These are phyloP conservation scores for Fraxinus dipetala DNA, from an alignment of 305 asterid species.

Conservation along the genomic window DNA sequence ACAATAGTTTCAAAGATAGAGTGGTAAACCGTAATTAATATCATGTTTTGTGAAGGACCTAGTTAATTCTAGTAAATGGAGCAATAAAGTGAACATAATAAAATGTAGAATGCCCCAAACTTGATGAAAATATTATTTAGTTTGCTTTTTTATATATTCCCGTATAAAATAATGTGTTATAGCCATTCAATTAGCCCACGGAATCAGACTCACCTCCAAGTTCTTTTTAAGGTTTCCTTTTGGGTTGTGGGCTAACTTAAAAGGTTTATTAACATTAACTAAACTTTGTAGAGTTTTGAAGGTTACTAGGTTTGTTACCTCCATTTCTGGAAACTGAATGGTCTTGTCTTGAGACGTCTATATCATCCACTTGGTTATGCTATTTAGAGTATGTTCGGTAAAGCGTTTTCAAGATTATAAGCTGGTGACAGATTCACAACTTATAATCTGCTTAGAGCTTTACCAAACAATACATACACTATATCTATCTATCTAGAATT, in stretches of 20 bases:
- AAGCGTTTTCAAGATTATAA: not conserved
- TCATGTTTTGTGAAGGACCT: not conserved
- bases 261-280: not conserved
- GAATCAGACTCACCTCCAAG: not conserved
- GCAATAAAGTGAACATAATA: not conserved
- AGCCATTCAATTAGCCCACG: not conserved
- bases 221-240: not conserved
- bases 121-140: not conserved
- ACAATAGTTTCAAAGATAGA: not conserved
- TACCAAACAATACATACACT: not conserved
- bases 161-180: not conserved
- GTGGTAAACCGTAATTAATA: not conserved
- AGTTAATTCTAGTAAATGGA: not conserved
- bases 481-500: not conserved
- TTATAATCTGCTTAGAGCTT: not conserved
- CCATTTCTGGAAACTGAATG: not conserved
- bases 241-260: not conserved
- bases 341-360: not conserved
- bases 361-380: not conserved
- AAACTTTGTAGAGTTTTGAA: not conserved
- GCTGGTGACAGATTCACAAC: not conserved
- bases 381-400: not conserved
- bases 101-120: not conserved
- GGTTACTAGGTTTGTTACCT: not conserved
- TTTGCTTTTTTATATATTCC: not conserved